Evolutionary conservation across 192 early-diverging fungal species (phyloP).

Genomic region (Cetraspora pellucida): DNA sequence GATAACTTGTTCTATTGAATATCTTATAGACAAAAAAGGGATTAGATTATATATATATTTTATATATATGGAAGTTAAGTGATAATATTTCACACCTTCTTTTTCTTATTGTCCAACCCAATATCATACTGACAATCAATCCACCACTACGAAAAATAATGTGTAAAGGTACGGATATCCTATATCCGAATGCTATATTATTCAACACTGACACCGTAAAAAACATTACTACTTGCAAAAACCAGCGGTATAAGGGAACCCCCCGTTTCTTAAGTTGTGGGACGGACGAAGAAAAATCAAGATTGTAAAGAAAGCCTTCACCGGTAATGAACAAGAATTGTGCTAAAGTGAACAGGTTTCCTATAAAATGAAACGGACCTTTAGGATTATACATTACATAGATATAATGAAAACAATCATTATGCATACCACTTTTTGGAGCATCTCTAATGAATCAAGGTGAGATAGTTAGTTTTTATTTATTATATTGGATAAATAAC

Average conservation of each 20-base stretch:
- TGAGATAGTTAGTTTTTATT: neutral
- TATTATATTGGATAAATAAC: neutral
- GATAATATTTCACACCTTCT: conserved; percentile 54
- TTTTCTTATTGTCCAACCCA: conserved; percentile 65
- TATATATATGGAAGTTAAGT: neutral
- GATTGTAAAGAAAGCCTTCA: conserved; percentile 59
- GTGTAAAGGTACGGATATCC: conserved; percentile 85
- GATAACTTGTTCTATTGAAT: conserved; percentile 51
- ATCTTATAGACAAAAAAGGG: conserved; percentile 34
- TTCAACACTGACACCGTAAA: conserved; percentile 80
- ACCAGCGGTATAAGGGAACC: conserved; percentile 75
- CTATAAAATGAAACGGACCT: conserved; percentile 20
- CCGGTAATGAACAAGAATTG: conserved; percentile 75
- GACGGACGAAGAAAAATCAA: conserved; percentile 44
- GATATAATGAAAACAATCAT: neutral
- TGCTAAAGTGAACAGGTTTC: conserved; percentile 71
- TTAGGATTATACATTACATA: neutral
- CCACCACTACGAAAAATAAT: conserved; percentile 88
- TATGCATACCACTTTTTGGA: neutral
- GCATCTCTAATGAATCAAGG: neutral
- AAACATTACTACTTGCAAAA: conserved; percentile 75
- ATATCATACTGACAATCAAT: conserved; percentile 80
- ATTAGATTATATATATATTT: neutral
- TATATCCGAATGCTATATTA: conserved; percentile 78
- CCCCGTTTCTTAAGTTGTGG: conserved; percentile 56